Percentiles rank a stretch among this genome's conserved stretches.
These are phyloP conservation scores for Fomitopsis pulvina DNA, from an alignment of 768 basidiomycete species.

Conservation along the genomic window DNA sequence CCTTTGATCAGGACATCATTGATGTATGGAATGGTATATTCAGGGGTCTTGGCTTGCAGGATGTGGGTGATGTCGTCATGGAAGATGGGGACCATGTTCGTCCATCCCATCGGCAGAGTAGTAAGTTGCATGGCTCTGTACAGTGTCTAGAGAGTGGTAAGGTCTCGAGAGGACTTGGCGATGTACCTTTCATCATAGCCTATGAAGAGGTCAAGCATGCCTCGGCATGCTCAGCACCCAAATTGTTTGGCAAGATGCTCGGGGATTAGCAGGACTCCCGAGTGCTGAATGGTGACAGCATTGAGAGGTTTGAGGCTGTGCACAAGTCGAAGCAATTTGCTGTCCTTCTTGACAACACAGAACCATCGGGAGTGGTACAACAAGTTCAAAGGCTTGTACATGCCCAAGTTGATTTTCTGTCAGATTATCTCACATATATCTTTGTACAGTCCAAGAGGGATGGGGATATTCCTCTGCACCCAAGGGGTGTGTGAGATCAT, in stretches of 20 bases:
- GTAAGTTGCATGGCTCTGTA: background rate
- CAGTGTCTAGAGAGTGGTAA: constrained; percentile 30
- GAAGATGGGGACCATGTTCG: background rate
- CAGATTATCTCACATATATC: constrained; percentile 27
- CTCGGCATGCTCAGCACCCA: constrained; percentile 16
- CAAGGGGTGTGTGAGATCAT: constrained; percentile 24
- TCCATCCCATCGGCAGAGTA: background rate
- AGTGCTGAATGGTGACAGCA: constrained; percentile 12
- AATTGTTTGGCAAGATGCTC: background rate
- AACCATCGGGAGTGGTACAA: constrained; percentile 19
- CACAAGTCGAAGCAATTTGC: constrained; percentile 4
- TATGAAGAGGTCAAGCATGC: constrained; percentile 18
- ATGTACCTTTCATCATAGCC: constrained; percentile 31
- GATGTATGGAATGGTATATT: constrained; percentile 29
- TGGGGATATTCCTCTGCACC: constrained; percentile 21
- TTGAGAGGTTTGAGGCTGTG: constrained; percentile 10
- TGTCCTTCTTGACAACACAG: constrained; percentile 15
- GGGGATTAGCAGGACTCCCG: background rate
- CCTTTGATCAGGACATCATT: constrained; percentile 34
- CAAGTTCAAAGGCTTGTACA: constrained; percentile 21
- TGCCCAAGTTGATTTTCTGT: constrained; percentile 27
- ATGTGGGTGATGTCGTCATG: constrained; percentile 17
- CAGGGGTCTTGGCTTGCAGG: constrained; percentile 29
- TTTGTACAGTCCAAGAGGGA: constrained; percentile 19
- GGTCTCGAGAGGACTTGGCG: constrained; percentile 25